These are phyloP conservation scores for Botryotinia globosa DNA, from an alignment of 2,329 filamentous ascomycete genomes.

Conservation along the genomic window DNA sequence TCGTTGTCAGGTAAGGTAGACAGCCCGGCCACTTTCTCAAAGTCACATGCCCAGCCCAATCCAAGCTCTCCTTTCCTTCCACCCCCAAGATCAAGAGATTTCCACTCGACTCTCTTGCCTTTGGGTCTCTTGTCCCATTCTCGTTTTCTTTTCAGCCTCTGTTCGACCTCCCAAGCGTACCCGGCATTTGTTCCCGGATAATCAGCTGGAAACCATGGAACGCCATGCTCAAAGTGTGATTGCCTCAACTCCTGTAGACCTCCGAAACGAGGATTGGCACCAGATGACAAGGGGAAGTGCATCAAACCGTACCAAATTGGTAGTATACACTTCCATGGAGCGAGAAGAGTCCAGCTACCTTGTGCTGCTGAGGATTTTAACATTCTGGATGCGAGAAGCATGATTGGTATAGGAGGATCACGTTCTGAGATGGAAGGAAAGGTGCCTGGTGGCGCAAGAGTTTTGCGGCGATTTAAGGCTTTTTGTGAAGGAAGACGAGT, in stretches of 20 bases:
- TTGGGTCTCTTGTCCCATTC: conserved; percentile 78
- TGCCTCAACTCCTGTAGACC: conserved; percentile 79
- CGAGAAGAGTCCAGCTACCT: conserved; percentile 76
- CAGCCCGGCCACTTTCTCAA: conserved; percentile 49
- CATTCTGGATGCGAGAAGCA: conserved; percentile 62
- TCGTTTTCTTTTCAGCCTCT: conserved; percentile 56
- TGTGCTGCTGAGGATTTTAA: conserved; percentile 50
- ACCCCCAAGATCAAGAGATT: conserved; percentile 68
- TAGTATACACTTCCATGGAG: conserved; percentile 87
- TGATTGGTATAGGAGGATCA: conserved; percentile 76
- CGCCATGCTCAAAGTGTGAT: conserved; percentile 73
- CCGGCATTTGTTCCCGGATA: conserved; percentile 77
- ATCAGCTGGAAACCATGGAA: conserved; percentile 84
- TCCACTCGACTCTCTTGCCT: conserved; percentile 75
- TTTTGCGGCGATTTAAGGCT: conserved; percentile 73
- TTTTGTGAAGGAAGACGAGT: conserved; percentile 71
- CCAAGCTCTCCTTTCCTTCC: conserved; percentile 80
- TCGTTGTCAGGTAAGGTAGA: conserved; percentile 16
- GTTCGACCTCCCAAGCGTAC: conserved; percentile 69
- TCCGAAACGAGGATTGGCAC: conserved; percentile 78
- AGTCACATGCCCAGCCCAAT: conserved; percentile 78
- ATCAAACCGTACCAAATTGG: conserved; percentile 85
- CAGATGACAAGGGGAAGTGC: conserved; percentile 75
- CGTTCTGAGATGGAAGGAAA: conserved; percentile 53
- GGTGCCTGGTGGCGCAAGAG: conserved; percentile 59